Evolutionary conservation across 805 yeast genomes (phyloP).

Genomic region (Candida pini): DNA sequence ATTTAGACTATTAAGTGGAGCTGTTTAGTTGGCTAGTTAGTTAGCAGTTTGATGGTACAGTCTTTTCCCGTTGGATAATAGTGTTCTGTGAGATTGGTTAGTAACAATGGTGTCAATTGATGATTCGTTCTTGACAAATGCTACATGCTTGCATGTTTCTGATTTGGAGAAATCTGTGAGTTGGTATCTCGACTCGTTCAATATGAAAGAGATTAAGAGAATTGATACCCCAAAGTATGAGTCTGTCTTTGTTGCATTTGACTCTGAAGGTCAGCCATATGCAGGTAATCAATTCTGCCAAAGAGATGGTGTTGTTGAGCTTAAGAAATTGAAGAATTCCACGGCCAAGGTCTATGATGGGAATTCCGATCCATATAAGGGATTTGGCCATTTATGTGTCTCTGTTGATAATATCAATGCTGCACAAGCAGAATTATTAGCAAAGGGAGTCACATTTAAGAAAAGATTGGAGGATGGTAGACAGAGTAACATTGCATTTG

Average conservation of each 20-base stretch:
- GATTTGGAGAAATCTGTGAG: slow-evolving; percentile 69
- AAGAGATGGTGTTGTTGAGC: slow-evolving; percentile 69
- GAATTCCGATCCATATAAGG: slow-evolving; percentile 76
- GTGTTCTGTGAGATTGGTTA: no score
- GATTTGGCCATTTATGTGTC: slow-evolving; percentile 92
- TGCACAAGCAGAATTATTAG: slow-evolving; percentile 53
- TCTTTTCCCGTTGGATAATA: no score
- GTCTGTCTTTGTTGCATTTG: slow-evolving; percentile 63
- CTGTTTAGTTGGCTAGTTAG: no score
- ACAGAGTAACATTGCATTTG: slow-evolving; percentile 90
- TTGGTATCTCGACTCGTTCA: slow-evolving; percentile 72
- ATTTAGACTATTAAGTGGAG: no score
- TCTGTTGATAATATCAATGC: slow-evolving; percentile 73
- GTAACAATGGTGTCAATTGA: slow-evolving; percentile 22
- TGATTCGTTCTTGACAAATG: slow-evolving; percentile 45
- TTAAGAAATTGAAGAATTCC: slow-evolving; percentile 68
- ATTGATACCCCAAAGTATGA: slow-evolving; percentile 55
- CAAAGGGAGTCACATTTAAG: slow-evolving; percentile 65
- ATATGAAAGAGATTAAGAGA: slow-evolving; percentile 55
- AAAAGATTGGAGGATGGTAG: slow-evolving; percentile 87
- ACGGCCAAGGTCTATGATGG: slow-evolving; percentile 69
- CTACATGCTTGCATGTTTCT: slow-evolving; percentile 74
- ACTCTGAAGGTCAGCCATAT: slow-evolving; percentile 36
- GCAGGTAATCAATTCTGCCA: slow-evolving; percentile 33
- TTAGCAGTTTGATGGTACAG: no score